Conservation (phyloP, 805 yeast genomes). For the Yarrowia sp. region DNA sequence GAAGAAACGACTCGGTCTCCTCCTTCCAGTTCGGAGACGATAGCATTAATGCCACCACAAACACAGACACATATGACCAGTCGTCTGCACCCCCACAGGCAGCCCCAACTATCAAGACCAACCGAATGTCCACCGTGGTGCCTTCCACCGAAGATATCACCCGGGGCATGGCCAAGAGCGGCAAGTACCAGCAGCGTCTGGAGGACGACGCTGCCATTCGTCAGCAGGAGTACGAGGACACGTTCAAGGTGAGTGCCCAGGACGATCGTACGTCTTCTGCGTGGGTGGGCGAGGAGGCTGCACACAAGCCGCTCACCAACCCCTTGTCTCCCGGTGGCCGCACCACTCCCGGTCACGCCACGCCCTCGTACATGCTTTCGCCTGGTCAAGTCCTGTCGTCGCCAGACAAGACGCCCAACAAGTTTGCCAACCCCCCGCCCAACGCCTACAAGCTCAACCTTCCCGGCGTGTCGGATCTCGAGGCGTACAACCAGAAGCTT, state of each 20-base stretch:
- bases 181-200: conserved; percentile 36
- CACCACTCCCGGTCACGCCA: neutral
- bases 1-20: conserved; percentile 1
- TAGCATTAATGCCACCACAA: too few species aligned
- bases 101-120: too few species aligned
- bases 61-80: neutral
- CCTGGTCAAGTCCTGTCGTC: neutral
- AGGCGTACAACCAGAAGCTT: conserved; percentile 29
- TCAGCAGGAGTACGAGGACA: conserved; percentile 31
- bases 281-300: neutral
- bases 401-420: neutral
- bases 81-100: too few species aligned
- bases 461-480: conserved; percentile 6
- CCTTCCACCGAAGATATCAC: conserved; percentile 19
- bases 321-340: conserved; percentile 6
- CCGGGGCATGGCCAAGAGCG: conserved; percentile 10
- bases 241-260: conserved; percentile 13
- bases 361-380: neutral
- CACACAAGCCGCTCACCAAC: neutral
- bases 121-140: neutral
- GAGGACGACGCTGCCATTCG: conserved; percentile 27
- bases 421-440: conserved; percentile 24
- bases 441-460: conserved; percentile 30
- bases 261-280: conserved; percentile 2
- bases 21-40: conserved; percentile 24